Conservation (phyloP, 2,329 filamentous ascomycete species). For the Aspergillus vadensis region DNA sequence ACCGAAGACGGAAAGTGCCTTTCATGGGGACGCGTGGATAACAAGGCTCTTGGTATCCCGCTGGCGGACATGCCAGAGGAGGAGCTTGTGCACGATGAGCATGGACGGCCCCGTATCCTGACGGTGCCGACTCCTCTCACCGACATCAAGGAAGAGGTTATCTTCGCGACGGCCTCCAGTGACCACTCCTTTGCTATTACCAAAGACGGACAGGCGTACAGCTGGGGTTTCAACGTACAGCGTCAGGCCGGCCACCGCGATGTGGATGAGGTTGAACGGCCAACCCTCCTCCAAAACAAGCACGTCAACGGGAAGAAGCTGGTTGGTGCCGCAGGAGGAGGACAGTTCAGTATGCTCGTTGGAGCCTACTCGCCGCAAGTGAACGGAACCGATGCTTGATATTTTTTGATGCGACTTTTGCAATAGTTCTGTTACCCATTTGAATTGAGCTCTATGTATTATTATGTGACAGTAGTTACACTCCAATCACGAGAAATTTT, state of each 20-base stretch:
- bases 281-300: conserved; percentile 70
- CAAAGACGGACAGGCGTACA: conserved; percentile 66
- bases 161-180: conserved; percentile 7
- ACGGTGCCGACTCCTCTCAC: conserved; percentile 11
- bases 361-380: conserved; percentile 14
- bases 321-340: conserved; percentile 70
- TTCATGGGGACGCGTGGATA: conserved; percentile 24
- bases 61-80: conserved; percentile 12
- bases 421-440: neutral
- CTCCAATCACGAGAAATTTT: neutral
- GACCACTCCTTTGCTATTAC: conserved; percentile 76
- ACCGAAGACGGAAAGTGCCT: conserved; percentile 20
- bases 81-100: conserved; percentile 13
- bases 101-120: conserved; percentile 19
- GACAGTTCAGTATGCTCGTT: conserved; percentile 58
- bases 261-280: conserved; percentile 62
- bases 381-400: conserved; percentile 4
- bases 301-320: conserved; percentile 71
- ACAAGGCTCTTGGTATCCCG: conserved; percentile 19
- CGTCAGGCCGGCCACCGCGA: conserved; percentile 63
- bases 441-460: conserved; percentile 1
- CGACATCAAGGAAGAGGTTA: conserved; percentile 7
- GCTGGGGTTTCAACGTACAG: conserved; percentile 81
- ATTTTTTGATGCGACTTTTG: neutral
- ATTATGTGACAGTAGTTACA: neutral